Evolutionary conservation across 2,329 filamentous ascomycete species (phyloP), one percentile per base, ranked within the genome.

Genomic region (Botrytis squamosa): DNA sequence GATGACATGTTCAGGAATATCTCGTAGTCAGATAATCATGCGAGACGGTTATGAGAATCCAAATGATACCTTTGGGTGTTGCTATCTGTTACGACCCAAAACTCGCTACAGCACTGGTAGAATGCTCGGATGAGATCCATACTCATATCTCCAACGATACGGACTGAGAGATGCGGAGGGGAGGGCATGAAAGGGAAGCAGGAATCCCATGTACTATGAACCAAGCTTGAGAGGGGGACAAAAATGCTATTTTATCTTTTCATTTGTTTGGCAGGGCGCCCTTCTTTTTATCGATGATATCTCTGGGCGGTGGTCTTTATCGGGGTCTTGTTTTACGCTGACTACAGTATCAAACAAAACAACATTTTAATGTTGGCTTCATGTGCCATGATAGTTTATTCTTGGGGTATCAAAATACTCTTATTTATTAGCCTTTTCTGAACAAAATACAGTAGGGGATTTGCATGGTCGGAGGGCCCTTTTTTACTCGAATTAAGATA

Each of bases 1-100:
- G 80, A 77, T 25, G 81, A 81, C n/a, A 76, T 82, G 78, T 82
- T 82, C 74, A 81, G 81, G 73, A 80, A 82, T 75, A 82, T 82
- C 71, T 81, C 80, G 76, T 81, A 78, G 72, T 64, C 38, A 40
- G 36, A 38, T 71, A 69, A 73, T 29, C 76, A 74, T 65, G 74
- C 68, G 75, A 75, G 72, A 76, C 74, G 75, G 64, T 52, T 62
- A 72, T 75, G 75, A 75, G 73, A 77, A 71, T 72, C 74, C 76
- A 74, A 75, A 77, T 73, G 75, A 20, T 72, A 22, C 46, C 46
- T 36, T 62, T 44, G 60, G 46, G 60, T 66, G 40, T 66, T 72
- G 60, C 60, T 72, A 66, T 55, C 52, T 33, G 49, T 38, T 57
- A 57, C 36, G 66, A 55, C 66, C 18, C 22, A 77, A 74, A 71